phyloP scores from a whole-genome alignment of 2,329 filamentous ascomycete species.

The Cytospora schulzeri region DNA sequence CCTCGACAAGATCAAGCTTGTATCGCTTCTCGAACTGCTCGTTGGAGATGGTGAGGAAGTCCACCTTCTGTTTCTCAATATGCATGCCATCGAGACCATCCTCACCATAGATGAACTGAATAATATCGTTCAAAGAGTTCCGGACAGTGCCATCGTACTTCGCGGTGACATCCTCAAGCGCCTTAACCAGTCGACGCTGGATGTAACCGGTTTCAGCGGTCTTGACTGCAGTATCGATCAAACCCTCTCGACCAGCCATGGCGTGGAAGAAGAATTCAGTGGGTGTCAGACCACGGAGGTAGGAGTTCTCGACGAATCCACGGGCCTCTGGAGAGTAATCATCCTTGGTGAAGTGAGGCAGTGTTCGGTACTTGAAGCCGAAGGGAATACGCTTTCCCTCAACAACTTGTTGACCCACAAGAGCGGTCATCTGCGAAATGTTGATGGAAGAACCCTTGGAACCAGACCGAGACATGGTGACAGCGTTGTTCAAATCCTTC shows the following conservation, averaged over 20 bases:
- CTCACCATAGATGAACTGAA: slow-evolving; percentile 97
- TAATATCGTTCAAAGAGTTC: slow-evolving; percentile 93
- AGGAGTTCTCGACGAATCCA: slow-evolving; percentile 98
- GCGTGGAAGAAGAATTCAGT: slow-evolving; percentile 99
- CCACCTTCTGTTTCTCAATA: slow-evolving; percentile 91
- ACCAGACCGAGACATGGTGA: slow-evolving; percentile 93
- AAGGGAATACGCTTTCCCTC: slow-evolving; percentile 99
- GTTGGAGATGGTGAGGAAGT: slow-evolving; percentile 80
- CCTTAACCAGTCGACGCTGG: slow-evolving; percentile 96
- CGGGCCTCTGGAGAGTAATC: slow-evolving; percentile 97
- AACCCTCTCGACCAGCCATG: slow-evolving; percentile 99
- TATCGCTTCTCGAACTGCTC: slow-evolving; percentile 78
- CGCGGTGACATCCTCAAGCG: slow-evolving; percentile 94
- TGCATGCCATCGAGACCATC: slow-evolving; percentile 91
- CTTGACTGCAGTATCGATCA: slow-evolving; percentile 99
- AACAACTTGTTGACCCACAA: slow-evolving; percentile 97
- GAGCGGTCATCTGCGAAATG: slow-evolving; percentile 98
- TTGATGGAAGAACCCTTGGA: slow-evolving; percentile 99
- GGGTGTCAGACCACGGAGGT: slow-evolving; percentile 91
- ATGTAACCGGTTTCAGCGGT: slow-evolving; percentile 99
- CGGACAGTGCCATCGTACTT: slow-evolving; percentile 97
- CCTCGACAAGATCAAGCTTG: slow-evolving; percentile 83
- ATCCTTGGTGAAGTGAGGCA: slow-evolving; percentile 98
- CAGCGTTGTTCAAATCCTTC: slow-evolving; percentile 94
- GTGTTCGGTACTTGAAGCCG: slow-evolving; percentile 95